phyloP scores from a whole-genome alignment of 2,329 filamentous ascomycete species.

The Aspergillus floridensis region DNA sequence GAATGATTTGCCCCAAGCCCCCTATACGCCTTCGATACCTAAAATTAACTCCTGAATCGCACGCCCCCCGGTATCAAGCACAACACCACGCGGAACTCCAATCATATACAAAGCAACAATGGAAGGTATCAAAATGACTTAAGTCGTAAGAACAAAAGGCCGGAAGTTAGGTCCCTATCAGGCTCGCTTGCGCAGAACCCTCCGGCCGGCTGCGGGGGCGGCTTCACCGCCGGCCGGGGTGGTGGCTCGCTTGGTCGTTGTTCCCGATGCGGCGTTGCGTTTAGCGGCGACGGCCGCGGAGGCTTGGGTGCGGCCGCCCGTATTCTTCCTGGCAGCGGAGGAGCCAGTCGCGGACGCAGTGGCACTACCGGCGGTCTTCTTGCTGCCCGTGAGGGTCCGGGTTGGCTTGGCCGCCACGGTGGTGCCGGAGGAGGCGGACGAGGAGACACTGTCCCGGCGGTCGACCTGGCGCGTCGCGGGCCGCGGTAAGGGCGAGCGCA shows the following conservation, averaged over 20 bases:
- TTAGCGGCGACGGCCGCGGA: constrained; percentile 34
- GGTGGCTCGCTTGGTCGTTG: constrained; percentile 33
- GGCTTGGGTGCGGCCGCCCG: constrained; percentile 28
- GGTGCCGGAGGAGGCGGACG: constrained; percentile 39
- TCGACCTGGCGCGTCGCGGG: constrained; percentile 41
- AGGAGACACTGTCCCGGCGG: constrained; percentile 38
- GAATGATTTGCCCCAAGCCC: too few species aligned
- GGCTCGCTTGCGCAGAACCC: constrained; percentile 43
- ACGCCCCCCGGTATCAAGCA: too few species aligned
- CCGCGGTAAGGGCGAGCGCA: constrained; percentile 32
- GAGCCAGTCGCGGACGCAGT: constrained; percentile 18
- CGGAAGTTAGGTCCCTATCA: constrained; percentile 14
- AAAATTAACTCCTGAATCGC: not conserved
- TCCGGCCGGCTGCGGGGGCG: constrained; percentile 30
- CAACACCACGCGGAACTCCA: too few species aligned
- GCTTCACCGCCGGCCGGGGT: constrained; percentile 31
- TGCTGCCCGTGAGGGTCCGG: constrained; percentile 26
- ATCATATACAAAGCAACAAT: too few species aligned
- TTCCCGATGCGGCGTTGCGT: constrained; percentile 30
- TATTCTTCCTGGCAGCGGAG: constrained; percentile 31
- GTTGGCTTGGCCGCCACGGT: constrained; percentile 34
- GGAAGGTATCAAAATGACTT: not conserved
- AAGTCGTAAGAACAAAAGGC: not conserved
- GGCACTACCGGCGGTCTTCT: constrained; percentile 27
- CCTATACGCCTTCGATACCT: too few species aligned